These are phyloP conservation scores for Picea sitchensis DNA, from an alignment of 75 land plant species.

Conservation along the genomic window DNA sequence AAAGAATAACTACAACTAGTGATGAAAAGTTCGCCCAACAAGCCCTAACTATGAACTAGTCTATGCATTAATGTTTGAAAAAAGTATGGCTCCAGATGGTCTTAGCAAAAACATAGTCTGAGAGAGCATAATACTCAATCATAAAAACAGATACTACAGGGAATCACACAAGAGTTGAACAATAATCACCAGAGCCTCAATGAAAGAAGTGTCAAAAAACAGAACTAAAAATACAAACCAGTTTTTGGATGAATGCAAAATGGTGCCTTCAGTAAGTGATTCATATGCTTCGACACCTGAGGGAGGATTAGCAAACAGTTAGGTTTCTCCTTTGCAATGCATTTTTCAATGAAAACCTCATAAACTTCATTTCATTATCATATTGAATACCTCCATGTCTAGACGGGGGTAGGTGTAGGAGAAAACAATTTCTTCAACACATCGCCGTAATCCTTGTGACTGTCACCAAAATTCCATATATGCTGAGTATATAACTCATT, in stretches of 20 bases:
- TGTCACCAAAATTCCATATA: constrained; percentile 18
- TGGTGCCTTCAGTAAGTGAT: constrained; percentile 95
- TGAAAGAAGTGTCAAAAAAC: background rate
- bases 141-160: background rate
- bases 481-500: background rate
- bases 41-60: too few relatives aligned
- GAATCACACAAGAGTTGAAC: background rate
- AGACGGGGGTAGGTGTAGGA: constrained; percentile 90
- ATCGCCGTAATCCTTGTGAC: constrained; percentile 63
- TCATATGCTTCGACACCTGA: constrained; percentile 97
- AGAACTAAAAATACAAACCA: constrained; percentile 36
- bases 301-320: background rate
- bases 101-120: background rate
- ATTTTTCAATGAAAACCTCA: background rate
- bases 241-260: constrained; percentile 99
- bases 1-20: background rate
- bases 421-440: constrained; percentile 92
- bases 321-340: background rate
- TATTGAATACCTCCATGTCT: constrained; percentile 81
- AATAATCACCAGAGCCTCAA: background rate
- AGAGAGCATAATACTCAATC: background rate
- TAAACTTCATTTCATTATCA: background rate
- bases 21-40: background rate
- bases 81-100: background rate
- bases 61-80: background rate